Evolutionary conservation across 805 yeast genomes (phyloP).

Genomic region (Ogataea pini): DNA sequence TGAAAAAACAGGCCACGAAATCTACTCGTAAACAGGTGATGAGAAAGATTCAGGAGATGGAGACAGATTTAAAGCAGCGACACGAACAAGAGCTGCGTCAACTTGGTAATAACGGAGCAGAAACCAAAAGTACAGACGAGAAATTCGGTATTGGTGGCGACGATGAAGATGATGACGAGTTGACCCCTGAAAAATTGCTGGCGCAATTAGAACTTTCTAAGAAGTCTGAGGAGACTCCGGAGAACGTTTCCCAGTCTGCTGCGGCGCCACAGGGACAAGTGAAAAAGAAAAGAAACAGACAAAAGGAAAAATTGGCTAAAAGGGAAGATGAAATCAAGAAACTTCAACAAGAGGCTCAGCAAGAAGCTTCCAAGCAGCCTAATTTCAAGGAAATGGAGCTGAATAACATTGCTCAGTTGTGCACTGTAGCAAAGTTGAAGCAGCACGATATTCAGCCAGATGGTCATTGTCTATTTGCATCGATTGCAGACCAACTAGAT

Average conservation of each 20-base stretch:
- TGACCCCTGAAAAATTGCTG: conserved; percentile 68
- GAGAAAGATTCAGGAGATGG: conserved; percentile 59
- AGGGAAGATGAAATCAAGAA: conserved; percentile 68
- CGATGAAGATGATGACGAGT: conserved; percentile 40
- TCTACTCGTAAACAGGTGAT: conserved; percentile 70
- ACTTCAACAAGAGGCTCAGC: conserved; percentile 64
- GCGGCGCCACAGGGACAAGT: too few species aligned
- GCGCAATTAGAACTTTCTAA: conserved; percentile 53
- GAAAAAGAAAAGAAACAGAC: conserved; percentile 67
- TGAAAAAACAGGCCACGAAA: conserved; percentile 83
- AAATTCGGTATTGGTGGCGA: conserved; percentile 24
- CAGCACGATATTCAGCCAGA: conserved; percentile 81
- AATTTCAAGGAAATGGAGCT: conserved; percentile 73
- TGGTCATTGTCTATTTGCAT: conserved; percentile 91
- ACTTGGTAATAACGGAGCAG: conserved; percentile 11
- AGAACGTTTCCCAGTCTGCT: too few species aligned
- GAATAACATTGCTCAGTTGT: conserved; percentile 57
- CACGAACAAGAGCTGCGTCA: conserved; percentile 56
- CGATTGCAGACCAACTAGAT: conserved; percentile 75
- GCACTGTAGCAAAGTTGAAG: conserved; percentile 48
- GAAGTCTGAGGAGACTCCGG: conserved; percentile 26
- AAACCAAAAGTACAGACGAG: conserved; percentile 12
- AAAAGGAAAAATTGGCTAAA: conserved; percentile 77
- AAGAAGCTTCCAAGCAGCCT: conserved; percentile 66
- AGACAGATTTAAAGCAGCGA: conserved; percentile 49